Percentiles rank a stretch among this genome's conserved stretches.
phyloP scores from a whole-genome alignment of 2,329 filamentous ascomycete species.

The Pseudogymnoascus sp. region DNA sequence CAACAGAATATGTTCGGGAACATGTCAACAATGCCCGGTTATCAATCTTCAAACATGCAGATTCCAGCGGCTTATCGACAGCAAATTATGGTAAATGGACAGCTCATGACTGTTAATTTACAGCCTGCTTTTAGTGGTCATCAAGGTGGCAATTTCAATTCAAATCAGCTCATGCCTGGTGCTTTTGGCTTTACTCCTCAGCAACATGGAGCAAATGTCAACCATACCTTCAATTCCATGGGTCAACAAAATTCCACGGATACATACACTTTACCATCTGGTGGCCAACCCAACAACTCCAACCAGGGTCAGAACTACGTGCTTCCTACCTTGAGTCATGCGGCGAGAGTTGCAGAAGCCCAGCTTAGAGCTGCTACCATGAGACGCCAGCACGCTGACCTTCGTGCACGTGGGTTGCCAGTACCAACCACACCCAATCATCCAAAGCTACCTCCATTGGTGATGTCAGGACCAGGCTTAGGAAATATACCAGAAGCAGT shows the following conservation, averaged over 20 bases:
- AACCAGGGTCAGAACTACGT: not conserved
- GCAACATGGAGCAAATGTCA: not conserved
- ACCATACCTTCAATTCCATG: not conserved
- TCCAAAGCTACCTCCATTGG: not conserved
- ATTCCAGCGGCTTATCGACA: not conserved
- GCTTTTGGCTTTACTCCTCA: not conserved
- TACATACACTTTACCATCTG: not conserved
- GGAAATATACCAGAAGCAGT: not conserved
- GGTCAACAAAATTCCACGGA: not conserved
- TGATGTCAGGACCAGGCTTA: not conserved
- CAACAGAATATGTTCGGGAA: not conserved
- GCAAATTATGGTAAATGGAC: not conserved
- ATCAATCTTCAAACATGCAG: not conserved
- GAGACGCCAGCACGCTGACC: conserved; percentile 3
- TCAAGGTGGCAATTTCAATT: not conserved
- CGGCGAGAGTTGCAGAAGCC: not conserved
- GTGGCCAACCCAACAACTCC: not conserved
- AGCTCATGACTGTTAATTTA: not conserved
- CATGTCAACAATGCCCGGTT: not conserved
- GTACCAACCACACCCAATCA: not conserved
- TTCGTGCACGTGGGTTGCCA: not conserved
- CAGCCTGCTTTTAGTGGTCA: not conserved
- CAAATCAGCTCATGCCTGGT: not conserved
- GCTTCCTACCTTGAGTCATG: not conserved
- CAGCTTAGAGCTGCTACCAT: conserved; percentile 4